Conservation (phyloP, 1,284 basidiomycete species). For the Irpex sp. region DNA sequence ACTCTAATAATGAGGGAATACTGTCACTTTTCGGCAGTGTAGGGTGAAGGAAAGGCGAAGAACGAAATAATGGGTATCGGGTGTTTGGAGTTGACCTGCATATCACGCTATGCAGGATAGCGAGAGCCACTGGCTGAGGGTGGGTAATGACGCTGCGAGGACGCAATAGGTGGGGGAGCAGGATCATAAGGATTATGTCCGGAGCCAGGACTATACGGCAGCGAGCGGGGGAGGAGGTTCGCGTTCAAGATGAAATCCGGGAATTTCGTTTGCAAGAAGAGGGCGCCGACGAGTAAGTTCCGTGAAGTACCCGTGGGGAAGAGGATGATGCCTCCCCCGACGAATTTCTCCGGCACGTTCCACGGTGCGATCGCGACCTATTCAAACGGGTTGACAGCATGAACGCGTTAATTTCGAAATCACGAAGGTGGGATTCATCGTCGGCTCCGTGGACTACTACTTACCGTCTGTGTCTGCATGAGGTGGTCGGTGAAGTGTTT, state of each 20-base stretch:
- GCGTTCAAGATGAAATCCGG: constrained; percentile 43
- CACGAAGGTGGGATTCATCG: neutral
- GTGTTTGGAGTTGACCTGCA: neutral
- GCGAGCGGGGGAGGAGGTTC: constrained; percentile 10
- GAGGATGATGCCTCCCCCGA: constrained; percentile 54
- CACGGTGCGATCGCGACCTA: constrained; percentile 58
- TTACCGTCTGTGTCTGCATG: constrained; percentile 49
- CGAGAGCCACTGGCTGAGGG: constrained; percentile 6
- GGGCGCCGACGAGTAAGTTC: constrained; percentile 54
- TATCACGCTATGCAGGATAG: neutral
- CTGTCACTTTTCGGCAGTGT: neutral
- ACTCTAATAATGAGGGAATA: neutral
- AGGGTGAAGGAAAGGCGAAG: neutral
- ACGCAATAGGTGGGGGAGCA: constrained; percentile 21
- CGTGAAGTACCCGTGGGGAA: constrained; percentile 52
- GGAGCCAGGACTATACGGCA: constrained; percentile 14
- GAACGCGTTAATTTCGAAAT: neutral
- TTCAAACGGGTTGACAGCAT: constrained; percentile 1
- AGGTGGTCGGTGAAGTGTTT: constrained; percentile 49
- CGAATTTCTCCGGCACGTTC: constrained; percentile 38
- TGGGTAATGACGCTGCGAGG: constrained; percentile 20
- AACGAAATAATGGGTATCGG: neutral
- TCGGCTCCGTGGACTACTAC: constrained; percentile 17
- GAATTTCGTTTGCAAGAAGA: constrained; percentile 49
- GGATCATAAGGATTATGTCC: constrained; percentile 18